Conservation (phyloP, 768 basidiomycete genomes). For the Hortiboletus flavorubellus region DNA sequence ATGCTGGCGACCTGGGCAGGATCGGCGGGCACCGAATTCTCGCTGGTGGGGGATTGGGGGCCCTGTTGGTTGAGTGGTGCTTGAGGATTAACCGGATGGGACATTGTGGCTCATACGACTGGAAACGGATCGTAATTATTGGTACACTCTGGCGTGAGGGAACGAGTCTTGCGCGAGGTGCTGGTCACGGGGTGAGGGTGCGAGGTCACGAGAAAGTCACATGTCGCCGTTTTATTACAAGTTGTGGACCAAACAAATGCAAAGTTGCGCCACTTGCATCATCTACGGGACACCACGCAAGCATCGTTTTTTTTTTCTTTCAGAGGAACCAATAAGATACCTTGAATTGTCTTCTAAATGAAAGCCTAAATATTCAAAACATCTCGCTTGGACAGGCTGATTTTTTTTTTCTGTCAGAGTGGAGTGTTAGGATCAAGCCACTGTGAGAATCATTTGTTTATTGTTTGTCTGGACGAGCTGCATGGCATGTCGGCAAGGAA, state of each 20-base stretch:
- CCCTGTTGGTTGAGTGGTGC: conserved; percentile 14
- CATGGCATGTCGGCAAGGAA: no score
- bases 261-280: conserved; percentile 23
- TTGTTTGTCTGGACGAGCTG: no score
- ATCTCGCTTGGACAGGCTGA: no score
- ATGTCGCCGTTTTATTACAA: conserved; percentile 36
- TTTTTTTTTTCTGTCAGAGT: no score
- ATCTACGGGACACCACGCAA: neutral
- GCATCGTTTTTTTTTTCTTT: no score
- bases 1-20: conserved; percentile 57
- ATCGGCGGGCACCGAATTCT: conserved; percentile 35
- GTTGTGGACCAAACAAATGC: conserved; percentile 28
- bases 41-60: conserved; percentile 5
- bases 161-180: conserved; percentile 11
- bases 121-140: neutral
- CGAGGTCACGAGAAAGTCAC: conserved; percentile 43
- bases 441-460: no score
- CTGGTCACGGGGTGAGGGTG: conserved; percentile 42
- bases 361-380: no score
- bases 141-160: neutral
- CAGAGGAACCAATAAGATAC: no score
- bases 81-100: conserved; percentile 9
- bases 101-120: conserved; percentile 8
- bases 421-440: no score
- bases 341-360: no score